phyloP scores from a whole-genome alignment of 2,329 filamentous ascomycete genomes.

The Colletotrichum falcatum region DNA sequence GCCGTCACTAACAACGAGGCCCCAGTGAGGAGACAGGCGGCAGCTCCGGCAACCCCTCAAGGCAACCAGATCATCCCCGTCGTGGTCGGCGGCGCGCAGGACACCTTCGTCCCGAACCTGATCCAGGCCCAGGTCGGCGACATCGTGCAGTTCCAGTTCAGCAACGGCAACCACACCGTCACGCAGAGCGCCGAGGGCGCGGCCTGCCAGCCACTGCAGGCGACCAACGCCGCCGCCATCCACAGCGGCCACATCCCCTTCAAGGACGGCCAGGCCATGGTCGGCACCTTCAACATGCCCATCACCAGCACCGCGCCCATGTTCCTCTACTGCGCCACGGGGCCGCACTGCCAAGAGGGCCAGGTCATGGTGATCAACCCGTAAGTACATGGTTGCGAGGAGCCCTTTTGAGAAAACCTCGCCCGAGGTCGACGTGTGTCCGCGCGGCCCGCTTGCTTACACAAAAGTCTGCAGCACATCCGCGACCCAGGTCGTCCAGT shows the following conservation, averaged over 20 bases:
- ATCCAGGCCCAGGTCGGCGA: constrained; percentile 52
- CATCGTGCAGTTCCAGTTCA: constrained; percentile 58
- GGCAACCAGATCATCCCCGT: constrained; percentile 47
- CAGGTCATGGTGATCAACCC: constrained; percentile 65
- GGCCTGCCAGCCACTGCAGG: constrained; percentile 55
- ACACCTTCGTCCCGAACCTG: constrained; percentile 53
- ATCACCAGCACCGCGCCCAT: constrained; percentile 58
- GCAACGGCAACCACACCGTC: constrained; percentile 57
- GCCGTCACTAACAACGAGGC: not conserved
- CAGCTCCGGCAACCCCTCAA: constrained; percentile 31
- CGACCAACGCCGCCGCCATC: constrained; percentile 47
- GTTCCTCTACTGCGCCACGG: constrained; percentile 64
- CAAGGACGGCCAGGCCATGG: constrained; percentile 49
- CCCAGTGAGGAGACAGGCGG: constrained; percentile 35
- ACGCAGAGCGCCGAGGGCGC: constrained; percentile 53
- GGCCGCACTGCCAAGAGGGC: constrained; percentile 61
- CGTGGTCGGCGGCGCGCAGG: constrained; percentile 53
- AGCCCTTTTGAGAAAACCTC: too few species aligned
- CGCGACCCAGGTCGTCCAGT: constrained; percentile 48
- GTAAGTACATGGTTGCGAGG: constrained; percentile 45
- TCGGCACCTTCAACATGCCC: constrained; percentile 61
- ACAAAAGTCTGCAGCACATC: constrained; percentile 41
- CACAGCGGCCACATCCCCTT: constrained; percentile 58
- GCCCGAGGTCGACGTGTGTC: too few species aligned
- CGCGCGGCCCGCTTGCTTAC: too few species aligned